Percentiles rank a stretch among this genome's conserved stretches.
Conservation (phyloP, 352 stramenopile genomes). For the Pythium oligandrum region DNA sequence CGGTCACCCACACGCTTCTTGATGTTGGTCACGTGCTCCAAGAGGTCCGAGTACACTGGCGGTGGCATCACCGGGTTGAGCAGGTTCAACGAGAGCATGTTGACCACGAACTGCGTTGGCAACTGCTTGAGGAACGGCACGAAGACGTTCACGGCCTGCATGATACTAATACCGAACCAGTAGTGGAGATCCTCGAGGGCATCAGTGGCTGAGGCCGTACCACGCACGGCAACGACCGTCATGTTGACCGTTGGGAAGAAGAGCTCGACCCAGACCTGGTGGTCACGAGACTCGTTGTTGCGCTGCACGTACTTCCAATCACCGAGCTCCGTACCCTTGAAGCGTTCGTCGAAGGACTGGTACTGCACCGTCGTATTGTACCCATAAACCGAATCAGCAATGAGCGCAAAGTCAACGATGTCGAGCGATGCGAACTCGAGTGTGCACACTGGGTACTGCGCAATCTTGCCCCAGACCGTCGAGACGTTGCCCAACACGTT, state of each 20-base stretch:
- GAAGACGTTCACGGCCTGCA: conserved; percentile 84
- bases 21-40: conserved; percentile 53
- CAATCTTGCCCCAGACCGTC: conserved; percentile 50
- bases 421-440: conserved; percentile 52
- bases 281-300: conserved; percentile 56
- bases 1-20: conserved; percentile 65
- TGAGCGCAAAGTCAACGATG: conserved; percentile 85
- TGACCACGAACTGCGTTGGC: conserved; percentile 66
- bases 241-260: conserved; percentile 82
- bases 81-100: conserved; percentile 80
- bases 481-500: conserved; percentile 45
- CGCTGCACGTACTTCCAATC: conserved; percentile 74
- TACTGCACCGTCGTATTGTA: conserved; percentile 74
- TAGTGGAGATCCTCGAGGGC: conserved; percentile 84
- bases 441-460: conserved; percentile 77
- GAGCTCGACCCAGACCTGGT: conserved; percentile 84
- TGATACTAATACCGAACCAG: conserved; percentile 85
- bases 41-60: conserved; percentile 69
- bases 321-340: conserved; percentile 67
- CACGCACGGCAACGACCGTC: conserved; percentile 78
- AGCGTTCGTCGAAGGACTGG: conserved; percentile 72
- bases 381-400: conserved; percentile 77
- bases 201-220: conserved; percentile 77
- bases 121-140: conserved; percentile 85
- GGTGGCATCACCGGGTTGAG: conserved; percentile 65